Evolutionary conservation across 192 early-diverging fungal species (phyloP).

Genomic region (Neocallimastix lanati): DNA sequence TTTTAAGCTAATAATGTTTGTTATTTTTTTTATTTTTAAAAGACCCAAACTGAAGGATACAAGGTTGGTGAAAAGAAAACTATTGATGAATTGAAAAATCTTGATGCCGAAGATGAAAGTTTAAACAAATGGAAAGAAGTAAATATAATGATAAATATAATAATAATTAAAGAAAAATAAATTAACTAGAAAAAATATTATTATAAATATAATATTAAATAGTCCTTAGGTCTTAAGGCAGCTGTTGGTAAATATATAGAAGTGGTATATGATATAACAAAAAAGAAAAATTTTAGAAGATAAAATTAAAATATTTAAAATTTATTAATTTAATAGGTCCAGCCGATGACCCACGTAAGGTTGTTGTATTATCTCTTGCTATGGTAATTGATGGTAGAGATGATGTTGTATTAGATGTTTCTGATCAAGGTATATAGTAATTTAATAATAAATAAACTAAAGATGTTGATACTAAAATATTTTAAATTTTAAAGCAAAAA

Average conservation of each 20-base stretch:
- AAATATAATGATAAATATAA: not conserved
- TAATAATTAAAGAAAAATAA: too few relatives aligned
- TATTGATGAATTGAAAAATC: conserved; percentile 54
- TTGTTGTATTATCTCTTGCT: conserved; percentile 49
- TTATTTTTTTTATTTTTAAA: too few relatives aligned
- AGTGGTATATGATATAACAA: too few relatives aligned
- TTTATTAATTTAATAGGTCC: conserved; percentile 7
- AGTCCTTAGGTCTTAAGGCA: conserved; percentile 65
- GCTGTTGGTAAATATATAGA: conserved; percentile 5
- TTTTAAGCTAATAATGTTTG: too few relatives aligned
- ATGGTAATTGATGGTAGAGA: conserved; percentile 53
- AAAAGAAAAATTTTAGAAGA: too few relatives aligned
- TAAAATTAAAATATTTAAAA: too few relatives aligned
- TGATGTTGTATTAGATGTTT: conserved; percentile 64
- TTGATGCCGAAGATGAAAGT: conserved; percentile 86
- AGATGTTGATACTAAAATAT: too few relatives aligned
- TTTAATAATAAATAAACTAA: too few relatives aligned
- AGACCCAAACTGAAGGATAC: conserved; percentile 62
- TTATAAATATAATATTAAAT: not conserved
- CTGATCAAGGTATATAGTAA: conserved; percentile 34
- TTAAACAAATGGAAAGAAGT: conserved; percentile 85
- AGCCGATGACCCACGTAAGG: conserved; percentile 49
- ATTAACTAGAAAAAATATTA: not conserved
- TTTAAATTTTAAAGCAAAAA: conserved; percentile 33
- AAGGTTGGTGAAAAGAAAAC: conserved; percentile 86